A percentile compares a stretch with the other conserved stretches of the same genome.
phyloP scores from a whole-genome alignment of 495 filamentous ascomycete genomes.

The Penicillium pulvis region DNA sequence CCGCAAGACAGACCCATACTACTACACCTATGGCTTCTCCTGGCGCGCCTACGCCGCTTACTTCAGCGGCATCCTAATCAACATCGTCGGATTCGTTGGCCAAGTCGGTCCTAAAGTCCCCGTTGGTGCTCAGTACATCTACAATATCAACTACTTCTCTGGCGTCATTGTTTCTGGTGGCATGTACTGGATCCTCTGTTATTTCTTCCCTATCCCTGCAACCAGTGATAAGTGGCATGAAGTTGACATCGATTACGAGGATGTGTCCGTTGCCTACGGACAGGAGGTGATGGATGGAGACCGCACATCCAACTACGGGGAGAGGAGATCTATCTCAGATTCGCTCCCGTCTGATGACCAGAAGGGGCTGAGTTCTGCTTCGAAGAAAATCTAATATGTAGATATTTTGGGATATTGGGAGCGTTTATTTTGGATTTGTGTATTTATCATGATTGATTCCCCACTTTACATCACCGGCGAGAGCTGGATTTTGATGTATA shows the following conservation, averaged over 20 bases:
- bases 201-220: conserved; percentile 70
- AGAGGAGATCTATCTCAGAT: conserved; percentile 16
- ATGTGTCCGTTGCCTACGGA: conserved; percentile 44
- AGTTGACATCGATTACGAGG: conserved; percentile 60
- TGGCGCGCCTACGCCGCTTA: conserved; percentile 86
- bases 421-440: not conserved
- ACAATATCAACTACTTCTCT: conserved; percentile 86
- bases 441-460: not conserved
- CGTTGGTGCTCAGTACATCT: conserved; percentile 81
- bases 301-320: conserved; percentile 4
- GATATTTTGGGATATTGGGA: not conserved
- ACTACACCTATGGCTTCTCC: conserved; percentile 70
- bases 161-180: conserved; percentile 71
- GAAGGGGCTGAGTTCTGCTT: conserved; percentile 18
- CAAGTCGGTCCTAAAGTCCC: conserved; percentile 73
- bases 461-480: not conserved
- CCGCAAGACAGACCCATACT: conserved; percentile 68
- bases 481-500: not conserved
- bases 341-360: conserved; percentile 21
- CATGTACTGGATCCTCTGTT: conserved; percentile 71
- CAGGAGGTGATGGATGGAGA: conserved; percentile 37
- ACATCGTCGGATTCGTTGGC: conserved; percentile 89
- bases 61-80: conserved; percentile 83
- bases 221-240: conserved; percentile 79
- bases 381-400: conserved; percentile 19